Percentiles rank a stretch among this genome's conserved stretches.
Evolutionary conservation across 2,329 filamentous ascomycete genomes (phyloP).

Genomic region (Bertia moriformis): DNA sequence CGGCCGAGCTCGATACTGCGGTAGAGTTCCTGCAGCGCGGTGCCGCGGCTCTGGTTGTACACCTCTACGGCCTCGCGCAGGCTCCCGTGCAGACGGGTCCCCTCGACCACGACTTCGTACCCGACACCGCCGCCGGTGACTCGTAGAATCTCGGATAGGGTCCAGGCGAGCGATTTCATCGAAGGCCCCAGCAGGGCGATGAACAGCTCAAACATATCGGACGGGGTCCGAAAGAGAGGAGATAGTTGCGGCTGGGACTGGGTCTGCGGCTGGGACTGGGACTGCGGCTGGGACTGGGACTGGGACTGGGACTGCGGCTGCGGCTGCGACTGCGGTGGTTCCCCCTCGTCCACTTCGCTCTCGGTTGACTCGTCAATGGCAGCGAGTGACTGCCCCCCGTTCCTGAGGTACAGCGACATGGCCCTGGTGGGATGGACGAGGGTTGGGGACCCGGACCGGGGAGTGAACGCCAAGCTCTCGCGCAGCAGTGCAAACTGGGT

Average conservation of each 20-base stretch:
- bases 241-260: conserved; percentile 8
- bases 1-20: conserved; percentile 60
- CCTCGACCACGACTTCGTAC: conserved; percentile 55
- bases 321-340: too few relatives aligned
- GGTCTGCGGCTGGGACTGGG: conserved; percentile 2
- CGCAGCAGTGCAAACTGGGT: conserved; percentile 77
- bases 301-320: too few relatives aligned
- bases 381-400: not conserved
- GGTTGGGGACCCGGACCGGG: conserved; percentile 8
- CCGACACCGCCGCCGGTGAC: conserved; percentile 57
- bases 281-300: too few relatives aligned
- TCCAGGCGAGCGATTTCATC: conserved; percentile 87
- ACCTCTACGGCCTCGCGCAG: conserved; percentile 66
- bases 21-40: conserved; percentile 69
- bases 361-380: conserved; percentile 1
- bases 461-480: conserved; percentile 28
- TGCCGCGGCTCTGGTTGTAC: conserved; percentile 61
- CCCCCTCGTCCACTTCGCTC: not conserved
- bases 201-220: conserved; percentile 83
- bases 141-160: conserved; percentile 72
- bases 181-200: conserved; percentile 79
- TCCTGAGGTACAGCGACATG: conserved; percentile 2
- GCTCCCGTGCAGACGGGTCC: conserved; percentile 64
- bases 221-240: conserved; percentile 40
- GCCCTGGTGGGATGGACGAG: too few relatives aligned